A percentile compares a stretch with the other conserved stretches of the same genome.
phyloP scores from a whole-genome alignment of 2,329 filamentous ascomycete genomes.

The Diaporthe ampelina region DNA sequence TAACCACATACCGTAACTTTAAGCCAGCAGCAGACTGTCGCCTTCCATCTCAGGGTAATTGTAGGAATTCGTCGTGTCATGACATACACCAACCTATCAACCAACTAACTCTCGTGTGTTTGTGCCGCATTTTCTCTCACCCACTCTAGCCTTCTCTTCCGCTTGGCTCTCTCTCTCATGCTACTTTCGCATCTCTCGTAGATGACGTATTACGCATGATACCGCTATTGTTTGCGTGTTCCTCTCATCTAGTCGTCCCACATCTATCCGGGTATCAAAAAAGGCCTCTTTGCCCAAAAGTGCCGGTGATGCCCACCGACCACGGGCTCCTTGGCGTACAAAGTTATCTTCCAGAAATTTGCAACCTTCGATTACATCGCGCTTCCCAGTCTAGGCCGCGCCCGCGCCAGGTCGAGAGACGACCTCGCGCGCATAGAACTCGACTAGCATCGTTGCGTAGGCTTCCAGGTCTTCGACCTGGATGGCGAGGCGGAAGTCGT shows the following conservation, averaged over 20 bases:
- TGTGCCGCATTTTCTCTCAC: not conserved
- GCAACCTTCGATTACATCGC: slow-evolving; percentile 1
- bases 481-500: slow-evolving; percentile 94
- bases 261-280: slow-evolving; percentile 57
- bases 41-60: not conserved
- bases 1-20: not conserved
- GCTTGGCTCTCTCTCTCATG: not conserved
- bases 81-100: slow-evolving; percentile 28
- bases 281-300: slow-evolving; percentile 35
- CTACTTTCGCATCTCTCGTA: not conserved
- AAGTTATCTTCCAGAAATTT: slow-evolving; percentile 21
- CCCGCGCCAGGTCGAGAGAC: slow-evolving; percentile 59
- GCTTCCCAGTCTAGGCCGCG: slow-evolving; percentile 24
- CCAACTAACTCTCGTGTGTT: slow-evolving; percentile 1
- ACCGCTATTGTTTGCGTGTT: slow-evolving; percentile 1
- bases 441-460: slow-evolving; percentile 98
- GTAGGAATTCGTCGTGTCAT: slow-evolving; percentile 28
- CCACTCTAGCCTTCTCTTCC: not conserved
- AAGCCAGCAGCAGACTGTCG: not conserved
- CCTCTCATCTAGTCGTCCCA: slow-evolving; percentile 40
- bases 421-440: slow-evolving; percentile 95
- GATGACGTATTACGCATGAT: slow-evolving; percentile 4
- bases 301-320: slow-evolving; percentile 8
- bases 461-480: slow-evolving; percentile 96
- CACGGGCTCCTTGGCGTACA: slow-evolving; percentile 10